Evolutionary conservation across 129 eudicot species (phyloP), one percentile per base, ranked within the genome.

Genomic region (Mikania micrantha): DNA sequence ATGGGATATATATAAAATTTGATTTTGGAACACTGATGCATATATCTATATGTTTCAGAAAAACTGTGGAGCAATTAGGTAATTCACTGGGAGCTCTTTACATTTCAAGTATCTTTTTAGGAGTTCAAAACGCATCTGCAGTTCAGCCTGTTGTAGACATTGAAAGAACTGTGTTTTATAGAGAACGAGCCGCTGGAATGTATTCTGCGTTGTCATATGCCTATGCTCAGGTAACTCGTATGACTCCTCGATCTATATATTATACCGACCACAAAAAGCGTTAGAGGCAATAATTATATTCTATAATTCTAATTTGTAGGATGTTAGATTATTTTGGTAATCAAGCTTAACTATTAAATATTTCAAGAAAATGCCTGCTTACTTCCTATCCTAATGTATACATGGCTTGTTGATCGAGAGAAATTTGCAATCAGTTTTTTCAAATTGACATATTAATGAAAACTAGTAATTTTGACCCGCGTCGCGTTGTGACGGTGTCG

Each of bases 101-200:
- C 66, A 78, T 84, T 32, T 74, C 95, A 21, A 82, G 77, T 31
- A 69, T 82, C 3, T 88, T 88, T 60, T 32, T 88, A 10, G 91
- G 95, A 5, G 75, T 85, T 54, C 86, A 80, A 76, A 82, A 85
- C 56, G 76, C 86, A 47, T 62, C 85, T 0, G 40, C 85, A 1
- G 95, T 83, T 22, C 95, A 88, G 73, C 95, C 91, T 9, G 84
- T 88, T 40, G 88, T 88, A 47, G 80, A 79, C 12, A 54, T 88
- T 13, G 95, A 85, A 38, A 60, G 95, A 67, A 82, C 95, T 3
- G 95, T 88, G 56, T 85, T 77, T 49, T 85, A 88, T 58, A 80
- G 95, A 70, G 91, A 88, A 76, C 80, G 82, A 64, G 90, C 88
- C 7, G 90, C 95, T 1, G 95, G 90, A 58, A 84, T 88, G 90